These are phyloP conservation scores for Talaromyces proteolyticus DNA, from an alignment of 495 filamentous ascomycete species.

Conservation along the genomic window DNA sequence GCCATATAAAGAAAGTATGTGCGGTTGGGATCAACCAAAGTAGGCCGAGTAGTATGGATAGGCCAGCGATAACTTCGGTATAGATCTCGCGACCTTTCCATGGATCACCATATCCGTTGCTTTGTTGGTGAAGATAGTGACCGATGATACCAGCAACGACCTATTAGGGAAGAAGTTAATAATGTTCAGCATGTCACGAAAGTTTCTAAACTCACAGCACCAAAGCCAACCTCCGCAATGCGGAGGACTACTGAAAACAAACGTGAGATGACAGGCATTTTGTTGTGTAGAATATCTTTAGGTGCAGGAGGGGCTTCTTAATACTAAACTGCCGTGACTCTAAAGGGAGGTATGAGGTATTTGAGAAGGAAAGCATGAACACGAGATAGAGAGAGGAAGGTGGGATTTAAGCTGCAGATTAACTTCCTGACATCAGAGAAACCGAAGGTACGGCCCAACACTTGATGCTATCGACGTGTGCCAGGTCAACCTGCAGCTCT, in stretches of 20 bases:
- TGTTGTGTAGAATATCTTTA: slow-evolving; percentile 5
- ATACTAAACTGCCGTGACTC: too few species aligned
- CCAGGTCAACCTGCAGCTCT: background rate
- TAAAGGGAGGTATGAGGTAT: too few species aligned
- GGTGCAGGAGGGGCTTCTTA: background rate
- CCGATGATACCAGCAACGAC: slow-evolving; percentile 54
- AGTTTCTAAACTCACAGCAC: slow-evolving; percentile 21
- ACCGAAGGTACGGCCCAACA: background rate
- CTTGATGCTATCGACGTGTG: too few species aligned
- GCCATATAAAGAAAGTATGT: slow-evolving; percentile 36
- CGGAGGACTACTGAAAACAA: slow-evolving; percentile 44
- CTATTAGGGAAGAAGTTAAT: slow-evolving; percentile 12
- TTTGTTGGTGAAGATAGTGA: slow-evolving; percentile 37
- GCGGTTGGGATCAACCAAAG: slow-evolving; percentile 53
- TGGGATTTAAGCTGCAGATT: slow-evolving; percentile 1
- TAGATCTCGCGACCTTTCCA: slow-evolving; percentile 54
- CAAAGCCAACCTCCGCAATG: slow-evolving; percentile 35
- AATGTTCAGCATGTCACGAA: background rate
- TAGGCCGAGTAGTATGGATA: slow-evolving; percentile 45
- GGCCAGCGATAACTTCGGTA: slow-evolving; percentile 50
- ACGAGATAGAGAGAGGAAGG: background rate
- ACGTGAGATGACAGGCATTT: slow-evolving; percentile 45
- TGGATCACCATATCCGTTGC: slow-evolving; percentile 16
- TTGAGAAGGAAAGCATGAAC: background rate
- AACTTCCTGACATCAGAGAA: background rate